Evolutionary conservation across 805 yeast genomes (phyloP).

Genomic region (Lipomyces yamanashiensis): DNA sequence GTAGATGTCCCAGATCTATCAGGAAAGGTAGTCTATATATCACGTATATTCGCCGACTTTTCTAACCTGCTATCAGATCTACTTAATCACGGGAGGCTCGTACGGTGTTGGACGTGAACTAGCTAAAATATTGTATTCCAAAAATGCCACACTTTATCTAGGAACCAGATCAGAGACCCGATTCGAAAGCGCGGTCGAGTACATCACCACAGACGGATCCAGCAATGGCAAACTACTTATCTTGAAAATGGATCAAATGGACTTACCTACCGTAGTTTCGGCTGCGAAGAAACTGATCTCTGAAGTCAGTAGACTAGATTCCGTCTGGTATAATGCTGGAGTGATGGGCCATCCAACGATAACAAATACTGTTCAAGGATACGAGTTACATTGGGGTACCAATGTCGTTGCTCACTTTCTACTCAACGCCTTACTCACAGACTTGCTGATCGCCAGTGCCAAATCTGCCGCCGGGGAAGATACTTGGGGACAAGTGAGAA

Average conservation of each 20-base stretch:
- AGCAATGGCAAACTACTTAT: constrained; percentile 22
- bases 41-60: neutral
- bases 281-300: constrained; percentile 45
- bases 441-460: constrained; percentile 48
- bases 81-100: constrained; percentile 29
- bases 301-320: constrained; percentile 44
- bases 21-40: constrained; percentile 40
- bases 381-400: constrained; percentile 53
- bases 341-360: constrained; percentile 44
- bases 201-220: constrained; percentile 6
- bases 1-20: constrained; percentile 45
- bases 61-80: constrained; percentile 12
- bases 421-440: constrained; percentile 49
- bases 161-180: constrained; percentile 29
- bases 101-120: constrained; percentile 33
- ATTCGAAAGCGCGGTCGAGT: constrained; percentile 20
- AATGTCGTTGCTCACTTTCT: constrained; percentile 54
- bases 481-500: constrained; percentile 45
- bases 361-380: constrained; percentile 51
- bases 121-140: constrained; percentile 20
- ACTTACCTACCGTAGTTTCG: constrained; percentile 44
- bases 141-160: constrained; percentile 28
- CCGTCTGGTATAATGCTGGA: constrained; percentile 53
- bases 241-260: constrained; percentile 34
- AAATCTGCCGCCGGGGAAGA: constrained; percentile 13